These are phyloP conservation scores for Saraca asoca DNA, from an alignment of 331 rosid species.

Conservation along the genomic window DNA sequence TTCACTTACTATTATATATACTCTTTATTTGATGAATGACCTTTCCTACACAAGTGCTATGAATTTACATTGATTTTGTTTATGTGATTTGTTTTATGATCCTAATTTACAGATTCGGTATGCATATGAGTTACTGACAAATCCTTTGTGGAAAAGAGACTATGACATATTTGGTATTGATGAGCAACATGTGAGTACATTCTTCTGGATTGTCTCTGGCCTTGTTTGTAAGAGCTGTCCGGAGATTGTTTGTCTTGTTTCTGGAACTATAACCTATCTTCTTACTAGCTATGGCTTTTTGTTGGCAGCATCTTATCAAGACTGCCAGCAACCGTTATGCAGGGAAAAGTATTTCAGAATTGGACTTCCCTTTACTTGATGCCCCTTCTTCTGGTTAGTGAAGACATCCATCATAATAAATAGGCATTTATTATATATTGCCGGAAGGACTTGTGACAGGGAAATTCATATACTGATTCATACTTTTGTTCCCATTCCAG, in stretches of 20 bases:
- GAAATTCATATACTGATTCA: slow-evolving; percentile 29
- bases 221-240: slow-evolving; percentile 13
- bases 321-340: slow-evolving; percentile 55
- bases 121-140: slow-evolving; percentile 87
- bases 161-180: slow-evolving; percentile 79
- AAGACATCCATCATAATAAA: slow-evolving; percentile 25
- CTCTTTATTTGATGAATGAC: slow-evolving; percentile 23
- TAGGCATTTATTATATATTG: slow-evolving; percentile 4
- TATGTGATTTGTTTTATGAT: slow-evolving; percentile 18
- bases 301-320: slow-evolving; percentile 66
- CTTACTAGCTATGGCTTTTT: slow-evolving; percentile 36
- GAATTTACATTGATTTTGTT: slow-evolving; percentile 30
- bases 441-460: not conserved
- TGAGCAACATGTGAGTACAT: slow-evolving; percentile 73
- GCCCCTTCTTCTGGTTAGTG: slow-evolving; percentile 60
- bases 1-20: not conserved
- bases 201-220: slow-evolving; percentile 19
- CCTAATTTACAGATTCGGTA: slow-evolving; percentile 65
- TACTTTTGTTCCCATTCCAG: slow-evolving; percentile 41
- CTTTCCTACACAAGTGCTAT: slow-evolving; percentile 14
- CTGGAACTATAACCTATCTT: slow-evolving; percentile 9
- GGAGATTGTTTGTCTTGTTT: slow-evolving; percentile 5
- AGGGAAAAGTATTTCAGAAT: slow-evolving; percentile 52
- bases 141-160: slow-evolving; percentile 79
- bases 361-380: slow-evolving; percentile 65